Conservation (phyloP, 108 stramenopile species). For the Cyclotella cryptica region DNA sequence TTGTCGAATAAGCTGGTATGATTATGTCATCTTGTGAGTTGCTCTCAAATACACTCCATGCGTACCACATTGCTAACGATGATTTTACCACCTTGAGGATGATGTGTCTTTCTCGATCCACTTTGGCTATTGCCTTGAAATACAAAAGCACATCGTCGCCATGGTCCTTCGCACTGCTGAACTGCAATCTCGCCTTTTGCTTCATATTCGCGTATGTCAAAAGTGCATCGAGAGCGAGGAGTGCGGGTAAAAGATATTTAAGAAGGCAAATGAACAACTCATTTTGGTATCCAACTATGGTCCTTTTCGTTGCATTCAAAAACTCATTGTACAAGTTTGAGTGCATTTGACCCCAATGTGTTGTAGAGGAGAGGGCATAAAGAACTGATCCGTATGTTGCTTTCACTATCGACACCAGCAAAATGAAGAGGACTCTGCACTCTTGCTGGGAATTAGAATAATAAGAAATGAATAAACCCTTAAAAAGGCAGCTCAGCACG, state of each 20-base stretch:
- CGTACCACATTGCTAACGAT: constrained; percentile 24
- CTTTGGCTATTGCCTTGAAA: background rate
- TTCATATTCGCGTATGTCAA: constrained; percentile 15
- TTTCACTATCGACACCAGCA: constrained; percentile 34
- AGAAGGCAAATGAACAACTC: constrained; percentile 7
- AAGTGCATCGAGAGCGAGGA: constrained; percentile 23
- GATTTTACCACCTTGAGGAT: constrained; percentile 1
- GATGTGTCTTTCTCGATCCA: background rate
- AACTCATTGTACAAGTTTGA: constrained; percentile 16
- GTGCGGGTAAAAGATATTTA: constrained; percentile 10
- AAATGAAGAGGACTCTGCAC: constrained; percentile 13
- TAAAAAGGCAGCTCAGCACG: constrained; percentile 10
- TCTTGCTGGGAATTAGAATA: background rate
- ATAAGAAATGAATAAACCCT: constrained; percentile 3
- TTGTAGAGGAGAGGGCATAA: constrained; percentile 28
- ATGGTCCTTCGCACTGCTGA: constrained; percentile 9
- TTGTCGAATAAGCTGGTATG: constrained; percentile 17
- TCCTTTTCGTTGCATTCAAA: constrained; percentile 11
- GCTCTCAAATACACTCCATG: constrained; percentile 38
- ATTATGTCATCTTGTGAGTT: constrained; percentile 30
- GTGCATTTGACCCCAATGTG: constrained; percentile 19
- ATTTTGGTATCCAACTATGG: constrained; percentile 11
- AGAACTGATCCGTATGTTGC: constrained; percentile 28
- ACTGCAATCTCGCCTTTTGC: constrained; percentile 3
- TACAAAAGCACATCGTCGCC: background rate